phyloP scores from a whole-genome alignment of 129 eudicot species.

The Flaveria brownii region DNA sequence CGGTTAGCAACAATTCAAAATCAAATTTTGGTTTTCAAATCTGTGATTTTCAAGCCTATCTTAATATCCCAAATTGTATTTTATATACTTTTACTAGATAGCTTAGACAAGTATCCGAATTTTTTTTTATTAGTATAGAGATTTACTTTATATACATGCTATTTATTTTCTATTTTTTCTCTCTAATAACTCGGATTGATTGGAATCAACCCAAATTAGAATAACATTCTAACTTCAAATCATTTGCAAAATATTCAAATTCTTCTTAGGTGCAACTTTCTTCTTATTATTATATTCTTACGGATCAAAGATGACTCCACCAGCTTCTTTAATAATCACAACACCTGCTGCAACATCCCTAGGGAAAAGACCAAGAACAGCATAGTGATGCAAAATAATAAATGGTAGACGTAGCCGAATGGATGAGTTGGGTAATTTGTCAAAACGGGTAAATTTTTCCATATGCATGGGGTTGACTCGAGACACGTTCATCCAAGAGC shows the following conservation, averaged over 20 bases:
- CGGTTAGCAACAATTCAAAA: too few relatives aligned
- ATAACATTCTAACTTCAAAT: too few relatives aligned
- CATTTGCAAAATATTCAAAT: neutral
- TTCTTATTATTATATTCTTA: slow-evolving; percentile 43
- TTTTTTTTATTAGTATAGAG: too few relatives aligned
- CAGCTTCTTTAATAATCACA: slow-evolving; percentile 94
- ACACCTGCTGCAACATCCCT: slow-evolving; percentile 98
- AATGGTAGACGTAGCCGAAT: neutral
- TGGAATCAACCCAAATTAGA: too few relatives aligned
- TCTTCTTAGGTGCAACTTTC: neutral
- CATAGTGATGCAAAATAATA: slow-evolving; percentile 1
- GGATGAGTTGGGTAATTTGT: neutral
- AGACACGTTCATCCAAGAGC: neutral
- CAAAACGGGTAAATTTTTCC: neutral
- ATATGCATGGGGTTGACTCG: neutral
- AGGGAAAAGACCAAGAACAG: slow-evolving; percentile 20
- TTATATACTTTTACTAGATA: neutral
- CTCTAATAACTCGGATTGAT: neutral
- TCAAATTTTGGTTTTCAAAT: too few relatives aligned
- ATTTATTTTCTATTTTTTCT: neutral
- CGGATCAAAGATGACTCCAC: slow-evolving; percentile 95
- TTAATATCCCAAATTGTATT: too few relatives aligned
- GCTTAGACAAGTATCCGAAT: too few relatives aligned
- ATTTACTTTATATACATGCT: neutral
- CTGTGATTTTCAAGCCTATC: too few relatives aligned